Conservation (phyloP, 1,284 basidiomycete genomes). For the Pyrrhoderma lamaoense region DNA sequence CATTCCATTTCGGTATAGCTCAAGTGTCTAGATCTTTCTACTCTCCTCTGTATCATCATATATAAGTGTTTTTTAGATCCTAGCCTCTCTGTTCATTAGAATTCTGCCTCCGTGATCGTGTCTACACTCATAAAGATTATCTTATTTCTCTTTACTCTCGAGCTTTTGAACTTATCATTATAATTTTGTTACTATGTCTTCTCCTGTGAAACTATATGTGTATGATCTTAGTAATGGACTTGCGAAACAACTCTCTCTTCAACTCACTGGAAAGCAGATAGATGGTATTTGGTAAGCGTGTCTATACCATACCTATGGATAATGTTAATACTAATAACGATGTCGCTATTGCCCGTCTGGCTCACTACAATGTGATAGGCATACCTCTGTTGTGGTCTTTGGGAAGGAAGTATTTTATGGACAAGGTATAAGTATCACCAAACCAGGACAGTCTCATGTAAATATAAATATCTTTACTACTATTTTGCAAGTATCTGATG, state of each 20-base stretch:
- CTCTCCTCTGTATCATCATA: no score
- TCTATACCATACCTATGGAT: background rate
- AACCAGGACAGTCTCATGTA: conserved; percentile 75
- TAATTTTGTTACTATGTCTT: conserved; percentile 13
- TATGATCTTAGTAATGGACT: conserved; percentile 88
- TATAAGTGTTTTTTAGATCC: no score
- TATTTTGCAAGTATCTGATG: background rate
- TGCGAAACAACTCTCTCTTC: conserved; percentile 66
- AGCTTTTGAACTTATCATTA: background rate
- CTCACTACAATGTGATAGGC: no score
- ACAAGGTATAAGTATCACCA: conserved; percentile 64
- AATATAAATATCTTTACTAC: no score
- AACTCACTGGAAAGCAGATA: conserved; percentile 79
- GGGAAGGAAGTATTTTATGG: conserved; percentile 86
- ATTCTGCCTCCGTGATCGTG: no score
- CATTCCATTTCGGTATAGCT: no score
- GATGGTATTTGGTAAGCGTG: conserved; percentile 76
- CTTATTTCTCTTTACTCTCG: no score
- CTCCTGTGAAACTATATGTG: conserved; percentile 70
- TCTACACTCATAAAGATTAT: no score
- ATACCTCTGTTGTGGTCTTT: conserved; percentile 85
- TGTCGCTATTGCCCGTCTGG: no score
- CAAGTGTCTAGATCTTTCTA: no score
- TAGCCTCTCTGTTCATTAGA: no score
- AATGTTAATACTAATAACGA: conserved; percentile 1